Evolutionary conservation across 495 filamentous ascomycete species (phyloP).

Genomic region (Beverwykella pulmonaria): DNA sequence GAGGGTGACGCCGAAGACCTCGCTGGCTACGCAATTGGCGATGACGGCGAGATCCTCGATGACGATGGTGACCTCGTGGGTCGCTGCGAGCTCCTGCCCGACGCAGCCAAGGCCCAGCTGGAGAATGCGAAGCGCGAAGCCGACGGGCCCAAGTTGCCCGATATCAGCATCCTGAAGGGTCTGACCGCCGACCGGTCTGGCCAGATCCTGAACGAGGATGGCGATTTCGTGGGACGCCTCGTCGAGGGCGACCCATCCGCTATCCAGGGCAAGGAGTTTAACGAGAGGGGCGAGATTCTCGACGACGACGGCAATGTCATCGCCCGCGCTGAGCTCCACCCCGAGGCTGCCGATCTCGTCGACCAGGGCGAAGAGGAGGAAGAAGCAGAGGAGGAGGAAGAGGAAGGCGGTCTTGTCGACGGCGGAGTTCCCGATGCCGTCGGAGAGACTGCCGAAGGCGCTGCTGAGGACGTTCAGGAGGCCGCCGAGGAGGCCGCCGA

Average conservation of each 20-base stretch:
- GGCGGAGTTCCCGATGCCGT: slow-evolving; percentile 22
- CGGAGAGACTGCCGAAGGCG: slow-evolving; percentile 39
- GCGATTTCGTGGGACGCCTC: slow-evolving; percentile 48
- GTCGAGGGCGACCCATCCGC: slow-evolving; percentile 47
- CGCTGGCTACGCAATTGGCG: slow-evolving; percentile 60
- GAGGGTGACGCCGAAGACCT: slow-evolving; percentile 66
- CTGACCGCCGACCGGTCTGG: slow-evolving; percentile 45
- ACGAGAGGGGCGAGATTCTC: slow-evolving; percentile 50
- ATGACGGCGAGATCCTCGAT: slow-evolving; percentile 66
- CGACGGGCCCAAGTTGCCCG: slow-evolving; percentile 42
- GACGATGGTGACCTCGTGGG: slow-evolving; percentile 67
- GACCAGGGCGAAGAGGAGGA: slow-evolving; percentile 44
- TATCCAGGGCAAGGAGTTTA: slow-evolving; percentile 46
- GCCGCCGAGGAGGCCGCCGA: slow-evolving; percentile 40
- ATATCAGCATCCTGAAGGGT: slow-evolving; percentile 46
- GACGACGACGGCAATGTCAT: slow-evolving; percentile 51
- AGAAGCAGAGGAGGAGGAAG: slow-evolving; percentile 41
- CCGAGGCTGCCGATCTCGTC: slow-evolving; percentile 47
- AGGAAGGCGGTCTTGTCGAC: slow-evolving; percentile 29
- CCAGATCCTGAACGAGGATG: slow-evolving; percentile 49
- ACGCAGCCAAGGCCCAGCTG: slow-evolving; percentile 44
- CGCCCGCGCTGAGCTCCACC: slow-evolving; percentile 47
- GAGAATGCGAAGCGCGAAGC: slow-evolving; percentile 42
- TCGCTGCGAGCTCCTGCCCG: slow-evolving; percentile 56
- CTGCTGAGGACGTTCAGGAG: slow-evolving; percentile 40